Conservation (phyloP, 768 basidiomycete genomes). For the Wakefieldia striispora region DNA sequence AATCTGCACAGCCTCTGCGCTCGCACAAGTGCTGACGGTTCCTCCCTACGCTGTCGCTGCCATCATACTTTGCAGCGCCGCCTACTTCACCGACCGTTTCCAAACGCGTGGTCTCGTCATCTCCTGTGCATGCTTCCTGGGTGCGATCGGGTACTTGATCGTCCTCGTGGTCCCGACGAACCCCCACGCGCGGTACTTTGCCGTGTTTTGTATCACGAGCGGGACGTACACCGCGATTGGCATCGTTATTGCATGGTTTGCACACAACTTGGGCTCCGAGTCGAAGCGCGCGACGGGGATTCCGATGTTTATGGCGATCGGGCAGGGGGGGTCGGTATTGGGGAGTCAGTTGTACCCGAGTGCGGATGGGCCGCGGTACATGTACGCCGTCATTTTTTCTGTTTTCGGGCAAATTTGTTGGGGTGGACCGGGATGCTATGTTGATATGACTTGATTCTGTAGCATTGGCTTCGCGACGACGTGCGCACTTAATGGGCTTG, state of each 20-base stretch:
- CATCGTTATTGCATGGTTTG: slow-evolving; percentile 74
- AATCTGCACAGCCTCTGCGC: slow-evolving; percentile 48
- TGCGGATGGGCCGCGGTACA: slow-evolving; percentile 61
- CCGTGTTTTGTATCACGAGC: slow-evolving; percentile 72
- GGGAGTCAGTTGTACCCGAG: slow-evolving; percentile 73
- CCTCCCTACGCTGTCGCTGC: slow-evolving; percentile 78
- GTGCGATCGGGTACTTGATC: slow-evolving; percentile 53
- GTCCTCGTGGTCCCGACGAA: slow-evolving; percentile 54
- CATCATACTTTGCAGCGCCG: slow-evolving; percentile 55
- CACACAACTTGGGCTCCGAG: slow-evolving; percentile 77
- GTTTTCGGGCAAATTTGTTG: not conserved
- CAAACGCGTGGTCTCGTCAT: slow-evolving; percentile 54
- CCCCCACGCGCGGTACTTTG: slow-evolving; percentile 69
- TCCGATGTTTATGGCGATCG: slow-evolving; percentile 77
- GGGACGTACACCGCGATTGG: slow-evolving; percentile 80
- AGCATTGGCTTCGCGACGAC: slow-evolving; percentile 57
- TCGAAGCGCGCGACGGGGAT: slow-evolving; percentile 75
- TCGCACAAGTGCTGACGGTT: slow-evolving; percentile 73
- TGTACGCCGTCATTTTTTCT: slow-evolving; percentile 41
- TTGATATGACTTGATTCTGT: not conserved
- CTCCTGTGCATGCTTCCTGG: slow-evolving; percentile 28
- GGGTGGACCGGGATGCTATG: not conserved
- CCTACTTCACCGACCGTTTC: slow-evolving; percentile 62
- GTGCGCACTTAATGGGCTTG: slow-evolving; percentile 31
- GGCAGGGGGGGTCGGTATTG: slow-evolving; percentile 74